Conservation (phyloP, 345 rosid genomes). For the Angophora floribunda region DNA sequence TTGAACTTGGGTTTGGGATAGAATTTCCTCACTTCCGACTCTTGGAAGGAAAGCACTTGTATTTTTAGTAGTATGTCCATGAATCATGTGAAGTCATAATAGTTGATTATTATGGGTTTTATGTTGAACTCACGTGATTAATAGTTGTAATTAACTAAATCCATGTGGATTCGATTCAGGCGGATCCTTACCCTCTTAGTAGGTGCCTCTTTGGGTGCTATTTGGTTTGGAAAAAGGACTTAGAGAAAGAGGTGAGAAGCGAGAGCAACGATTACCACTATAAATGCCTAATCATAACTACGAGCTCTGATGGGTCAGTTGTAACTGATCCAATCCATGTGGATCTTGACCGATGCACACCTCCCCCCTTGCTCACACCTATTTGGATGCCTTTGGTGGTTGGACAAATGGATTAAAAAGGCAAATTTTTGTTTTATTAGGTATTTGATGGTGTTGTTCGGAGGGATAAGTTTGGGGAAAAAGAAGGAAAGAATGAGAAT, state of each 20-base stretch:
- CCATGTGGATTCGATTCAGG: neutral
- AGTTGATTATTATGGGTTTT: neutral
- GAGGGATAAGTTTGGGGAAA: neutral
- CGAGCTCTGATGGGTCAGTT: neutral
- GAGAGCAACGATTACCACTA: neutral
- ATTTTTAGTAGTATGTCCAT: neutral
- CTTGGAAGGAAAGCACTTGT: neutral
- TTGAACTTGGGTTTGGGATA: neutral
- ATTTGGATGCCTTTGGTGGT: no score
- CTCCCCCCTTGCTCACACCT: no score
- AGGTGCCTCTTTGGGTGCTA: neutral
- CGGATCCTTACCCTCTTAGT: neutral
- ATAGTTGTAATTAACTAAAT: neutral
- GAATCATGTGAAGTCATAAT: neutral
- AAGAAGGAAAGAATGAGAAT: neutral
- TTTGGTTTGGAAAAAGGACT: neutral
- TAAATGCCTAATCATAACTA: neutral
- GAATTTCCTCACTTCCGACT: neutral
- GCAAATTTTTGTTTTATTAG: neutral
- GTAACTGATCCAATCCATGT: neutral
- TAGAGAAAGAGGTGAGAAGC: neutral
- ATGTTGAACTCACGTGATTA: neutral
- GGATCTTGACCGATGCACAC: neutral
- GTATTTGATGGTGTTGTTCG: no score
- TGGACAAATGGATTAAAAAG: neutral